Conservation (phyloP, 768 basidiomycete genomes). For the Russula ochroleuca region DNA sequence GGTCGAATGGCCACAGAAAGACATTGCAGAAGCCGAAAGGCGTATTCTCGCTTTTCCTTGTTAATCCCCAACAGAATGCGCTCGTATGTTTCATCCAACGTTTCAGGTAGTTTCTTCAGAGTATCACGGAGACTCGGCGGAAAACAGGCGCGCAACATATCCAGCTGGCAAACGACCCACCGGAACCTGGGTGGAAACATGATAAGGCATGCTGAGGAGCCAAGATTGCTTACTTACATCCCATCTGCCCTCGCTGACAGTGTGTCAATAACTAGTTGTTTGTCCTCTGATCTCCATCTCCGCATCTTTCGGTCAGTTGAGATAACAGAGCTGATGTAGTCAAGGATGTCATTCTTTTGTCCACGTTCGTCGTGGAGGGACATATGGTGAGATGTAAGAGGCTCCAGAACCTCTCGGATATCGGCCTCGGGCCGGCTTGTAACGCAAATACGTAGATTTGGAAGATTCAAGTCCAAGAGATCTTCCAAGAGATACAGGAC, state of each 20-base stretch:
- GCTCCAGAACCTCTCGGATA: not conserved
- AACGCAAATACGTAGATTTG: not conserved
- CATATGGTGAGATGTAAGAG: not conserved
- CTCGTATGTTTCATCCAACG: slow-evolving; percentile 10
- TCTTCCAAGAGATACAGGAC: not conserved
- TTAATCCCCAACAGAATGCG: not conserved
- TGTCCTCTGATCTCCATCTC: slow-evolving; percentile 1
- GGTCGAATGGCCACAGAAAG: slow-evolving; percentile 5
- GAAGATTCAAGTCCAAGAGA: not conserved
- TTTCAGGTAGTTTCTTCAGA: not conserved
- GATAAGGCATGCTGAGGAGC: not conserved
- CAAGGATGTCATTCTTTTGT: not conserved
- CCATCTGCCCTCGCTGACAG: not conserved
- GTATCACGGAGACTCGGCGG: not conserved
- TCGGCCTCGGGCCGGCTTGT: not conserved
- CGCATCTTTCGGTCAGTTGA: not conserved
- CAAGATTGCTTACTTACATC: not conserved
- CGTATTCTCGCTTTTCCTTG: not conserved
- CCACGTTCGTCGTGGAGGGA: not conserved
- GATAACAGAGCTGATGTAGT: not conserved
- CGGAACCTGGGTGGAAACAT: not conserved
- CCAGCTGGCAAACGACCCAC: slow-evolving; percentile 10
- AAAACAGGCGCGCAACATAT: slow-evolving; percentile 1
- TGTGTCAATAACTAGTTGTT: not conserved
- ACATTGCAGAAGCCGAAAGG: slow-evolving; percentile 4